Evolutionary conservation across 1,139 yeast genomes (phyloP), one percentile per base, ranked within the genome.

Genomic region (Wickerhamomyces sp.): DNA sequence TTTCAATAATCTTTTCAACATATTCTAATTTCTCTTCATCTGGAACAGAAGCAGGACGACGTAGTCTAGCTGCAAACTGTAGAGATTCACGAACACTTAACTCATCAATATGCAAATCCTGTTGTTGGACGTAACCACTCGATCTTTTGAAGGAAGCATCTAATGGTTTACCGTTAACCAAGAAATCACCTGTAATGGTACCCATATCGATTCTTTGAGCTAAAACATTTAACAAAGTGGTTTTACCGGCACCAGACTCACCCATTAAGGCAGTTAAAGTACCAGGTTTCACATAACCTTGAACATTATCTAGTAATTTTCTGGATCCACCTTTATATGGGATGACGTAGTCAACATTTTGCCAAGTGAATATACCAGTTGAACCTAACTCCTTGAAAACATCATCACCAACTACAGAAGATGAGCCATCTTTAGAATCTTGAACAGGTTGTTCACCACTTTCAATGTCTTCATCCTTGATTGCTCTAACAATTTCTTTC

Each of bases 221-320:
- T 45, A 79, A 61, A 38, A 74, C 71, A 50, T 78, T 77, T 52
- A 80, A 65, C 40, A 79, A 58, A 0, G 86, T 79, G 1, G 87
- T 78, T 55, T 80, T 80, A 58, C 87, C 87, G 32, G 85, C 84
- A 53, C 87, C 87, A 18, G 85, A 78, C 52, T 77, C 85, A 45
- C 87, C 86, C 85, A 79, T 78, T 38, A 79, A 59, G 3, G 81
- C 81, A 36, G 80, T 76, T 56, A 76, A 57, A 6, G 78, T 72
- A 39, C 83, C 83, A 3, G 83, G 81, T 41, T 66, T 63, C 52
- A 76, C 75, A 46, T 60, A 76, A 25, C 84, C 84, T 52, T 75
- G 74, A 36, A 78, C 66, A 46, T 68, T 59, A 46, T 74, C 73
- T 45, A 78, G 63, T 26, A 76, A 55, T 44, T 63, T 63, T 54